Conservation (phyloP, 139 green algal species). For the Closterium sp. region DNA sequence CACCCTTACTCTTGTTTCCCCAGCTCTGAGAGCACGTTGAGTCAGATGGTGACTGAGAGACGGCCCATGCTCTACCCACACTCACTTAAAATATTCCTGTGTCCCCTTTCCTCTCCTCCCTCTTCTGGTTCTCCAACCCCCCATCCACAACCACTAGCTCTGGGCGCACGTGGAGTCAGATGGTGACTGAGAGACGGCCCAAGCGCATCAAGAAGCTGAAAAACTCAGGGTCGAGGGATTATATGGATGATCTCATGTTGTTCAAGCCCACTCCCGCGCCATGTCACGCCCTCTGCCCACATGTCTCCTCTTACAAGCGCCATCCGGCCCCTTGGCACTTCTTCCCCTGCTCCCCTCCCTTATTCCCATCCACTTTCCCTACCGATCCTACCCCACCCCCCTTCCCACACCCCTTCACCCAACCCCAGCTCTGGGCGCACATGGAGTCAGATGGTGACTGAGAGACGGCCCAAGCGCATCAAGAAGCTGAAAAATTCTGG, state of each 20-base stretch:
- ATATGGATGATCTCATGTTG: neutral
- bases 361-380: neutral
- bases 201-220: neutral
- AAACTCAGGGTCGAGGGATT: neutral
- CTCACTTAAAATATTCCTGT: too few species aligned
- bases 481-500: neutral
- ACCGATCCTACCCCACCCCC: neutral
- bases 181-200: conserved; percentile 21
- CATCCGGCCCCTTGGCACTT: too few species aligned
- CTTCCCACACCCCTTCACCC: neutral
- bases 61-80: neutral
- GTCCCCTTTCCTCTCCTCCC: too few species aligned
- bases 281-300: too few species aligned
- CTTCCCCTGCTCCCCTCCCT: too few species aligned
- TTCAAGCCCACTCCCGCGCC: neutral
- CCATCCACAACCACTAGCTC: neutral
- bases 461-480: neutral
- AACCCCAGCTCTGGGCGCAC: neutral
- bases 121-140: too few species aligned
- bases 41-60: neutral
- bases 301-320: too few species aligned
- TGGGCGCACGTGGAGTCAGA: conserved; percentile 24
- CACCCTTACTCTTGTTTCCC: too few species aligned
- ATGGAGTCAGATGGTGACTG: neutral
- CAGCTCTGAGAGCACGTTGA: neutral